Evolutionary conservation across 139 green algal species (phyloP), one percentile per base, ranked within the genome.

Genomic region (Closterium sp.): DNA sequence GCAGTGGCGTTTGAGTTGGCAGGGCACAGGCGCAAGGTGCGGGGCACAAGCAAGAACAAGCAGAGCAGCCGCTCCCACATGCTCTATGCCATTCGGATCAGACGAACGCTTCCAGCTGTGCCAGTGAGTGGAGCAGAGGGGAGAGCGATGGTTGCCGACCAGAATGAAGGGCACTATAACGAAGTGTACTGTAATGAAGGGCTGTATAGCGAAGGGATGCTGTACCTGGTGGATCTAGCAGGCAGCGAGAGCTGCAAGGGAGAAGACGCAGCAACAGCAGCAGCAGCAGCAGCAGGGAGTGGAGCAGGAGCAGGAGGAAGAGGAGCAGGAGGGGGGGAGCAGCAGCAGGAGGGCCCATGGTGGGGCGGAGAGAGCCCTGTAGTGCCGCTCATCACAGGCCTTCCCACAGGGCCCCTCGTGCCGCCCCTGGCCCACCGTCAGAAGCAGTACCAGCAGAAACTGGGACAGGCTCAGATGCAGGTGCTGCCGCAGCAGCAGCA

Each of bases 11-110:
- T 98, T 27, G 93, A 93, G 42, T 93, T 95, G 4, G 97, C 97
- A 0, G 93, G 93, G 4, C 93, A 95, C 4, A 96, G 96, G 0
- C 95, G 98, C 0, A 96, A 96, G 0, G 96, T 97, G 5, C 97
- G 98, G 93, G 93, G 96, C 13, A 99, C 98, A 0, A 97, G 97
- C 79, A 99, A 99, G 97, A 99, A 99, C 89, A 95, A 96, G 1
- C 89, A 92, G 11, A 98, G 96, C 10, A 98, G 96, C 42, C 96
- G 98, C 88, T 97, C 94, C 70, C 98, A 99, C 95, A 96, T 93
- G 31, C 95, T 99, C 27, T 99, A 99, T 95, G 98, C 98, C 95
- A 96, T 99, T 30, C 97, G 98, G 96, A 98, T 99, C 95, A 97
- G 92, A 22, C 97, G 97, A 30, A 91, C 38, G 17, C 97, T 98